These are phyloP conservation scores for Diversispora epigaea DNA, from an alignment of 192 early-diverging fungal species.

Conservation along the genomic window DNA sequence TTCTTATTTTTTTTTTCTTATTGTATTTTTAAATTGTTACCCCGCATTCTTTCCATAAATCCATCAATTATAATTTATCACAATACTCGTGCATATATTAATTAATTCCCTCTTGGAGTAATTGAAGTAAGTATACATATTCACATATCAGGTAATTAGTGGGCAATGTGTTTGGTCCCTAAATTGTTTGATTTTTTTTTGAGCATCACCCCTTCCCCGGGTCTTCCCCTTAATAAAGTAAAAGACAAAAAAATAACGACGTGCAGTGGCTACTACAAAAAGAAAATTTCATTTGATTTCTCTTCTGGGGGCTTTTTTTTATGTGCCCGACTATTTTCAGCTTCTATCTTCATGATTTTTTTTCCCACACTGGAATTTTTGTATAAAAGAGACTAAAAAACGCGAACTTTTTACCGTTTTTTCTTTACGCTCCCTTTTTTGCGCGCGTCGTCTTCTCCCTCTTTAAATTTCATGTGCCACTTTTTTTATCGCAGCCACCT, in stretches of 20 bases:
- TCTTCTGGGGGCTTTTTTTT: not conserved
- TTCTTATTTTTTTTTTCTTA: not conserved
- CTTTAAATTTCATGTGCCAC: conserved; percentile 12
- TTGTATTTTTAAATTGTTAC: not conserved
- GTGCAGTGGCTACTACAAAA: not conserved
- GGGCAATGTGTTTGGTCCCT: not conserved
- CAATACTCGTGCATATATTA: not conserved
- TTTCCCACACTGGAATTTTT: conserved; percentile 15
- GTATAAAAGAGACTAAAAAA: conserved; percentile 19
- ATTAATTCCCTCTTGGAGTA: not conserved
- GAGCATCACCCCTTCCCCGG: conserved; percentile 3
- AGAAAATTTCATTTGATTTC: conserved; percentile 13
- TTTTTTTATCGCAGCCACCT: conserved; percentile 7
- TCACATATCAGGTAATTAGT: conserved; percentile 13
- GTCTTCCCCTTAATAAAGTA: not conserved
- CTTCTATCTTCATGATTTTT: not conserved
- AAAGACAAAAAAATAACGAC: conserved; percentile 12
- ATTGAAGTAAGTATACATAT: conserved; percentile 10
- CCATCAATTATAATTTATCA: not conserved
- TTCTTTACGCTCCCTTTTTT: conserved; percentile 25
- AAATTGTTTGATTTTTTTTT: not conserved
- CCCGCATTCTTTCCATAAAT: conserved; percentile 19
- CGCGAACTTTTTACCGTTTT: conserved; percentile 5
- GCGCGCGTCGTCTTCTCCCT: conserved; percentile 17
- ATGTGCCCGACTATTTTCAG: conserved; percentile 6